These are phyloP conservation scores for Eucalyptus tenuipes DNA, from an alignment of 345 rosid species.

Conservation along the genomic window DNA sequence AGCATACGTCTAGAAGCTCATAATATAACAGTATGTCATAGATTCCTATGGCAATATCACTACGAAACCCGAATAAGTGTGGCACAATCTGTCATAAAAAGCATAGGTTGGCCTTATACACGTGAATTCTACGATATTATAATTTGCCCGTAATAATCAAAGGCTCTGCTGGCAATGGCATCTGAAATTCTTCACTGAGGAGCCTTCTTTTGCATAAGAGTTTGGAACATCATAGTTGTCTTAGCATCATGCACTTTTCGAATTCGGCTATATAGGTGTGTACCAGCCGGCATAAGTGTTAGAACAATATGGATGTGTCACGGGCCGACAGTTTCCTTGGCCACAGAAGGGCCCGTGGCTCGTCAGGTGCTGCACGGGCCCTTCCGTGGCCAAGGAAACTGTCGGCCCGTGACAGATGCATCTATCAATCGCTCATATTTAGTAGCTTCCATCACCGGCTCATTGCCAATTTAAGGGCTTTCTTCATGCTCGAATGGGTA, in stretches of 20 bases:
- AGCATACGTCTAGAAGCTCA: no score
- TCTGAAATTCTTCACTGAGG: background rate
- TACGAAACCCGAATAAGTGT: background rate
- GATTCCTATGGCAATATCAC: background rate
- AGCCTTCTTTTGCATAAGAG: background rate
- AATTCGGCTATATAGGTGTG: background rate
- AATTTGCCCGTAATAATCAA: background rate
- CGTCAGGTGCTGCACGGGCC: no score
- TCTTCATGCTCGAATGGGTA: background rate
- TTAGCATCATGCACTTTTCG: background rate
- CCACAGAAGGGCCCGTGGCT: no score
- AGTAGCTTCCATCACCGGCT: background rate
- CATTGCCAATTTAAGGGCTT: background rate
- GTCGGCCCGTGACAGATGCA: no score
- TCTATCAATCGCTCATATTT: background rate
- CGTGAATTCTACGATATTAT: background rate
- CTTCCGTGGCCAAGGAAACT: no score
- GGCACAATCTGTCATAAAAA: no score
- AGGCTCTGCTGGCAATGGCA: background rate
- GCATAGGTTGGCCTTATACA: background rate
- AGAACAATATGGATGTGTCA: background rate
- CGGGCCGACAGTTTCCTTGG: no score
- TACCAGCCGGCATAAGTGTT: background rate
- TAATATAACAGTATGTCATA: no score
- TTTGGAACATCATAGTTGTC: background rate